A percentile compares a stretch with the other conserved stretches of the same genome.
Conservation (phyloP, 192 early-diverging fungal genomes). For the Backusella westeae region DNA sequence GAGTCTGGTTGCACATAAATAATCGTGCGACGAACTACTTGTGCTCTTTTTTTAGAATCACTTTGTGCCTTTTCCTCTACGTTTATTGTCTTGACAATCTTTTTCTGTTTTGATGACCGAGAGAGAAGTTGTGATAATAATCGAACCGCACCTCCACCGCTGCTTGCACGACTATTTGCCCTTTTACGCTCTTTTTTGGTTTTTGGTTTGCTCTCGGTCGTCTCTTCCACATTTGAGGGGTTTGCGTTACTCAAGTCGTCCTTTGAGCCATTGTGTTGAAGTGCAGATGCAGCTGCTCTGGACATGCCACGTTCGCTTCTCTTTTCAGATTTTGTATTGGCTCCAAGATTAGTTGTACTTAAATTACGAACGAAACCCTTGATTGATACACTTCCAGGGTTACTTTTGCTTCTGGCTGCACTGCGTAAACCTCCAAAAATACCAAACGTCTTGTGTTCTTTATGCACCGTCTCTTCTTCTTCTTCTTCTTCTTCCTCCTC, state of each 20-base stretch:
- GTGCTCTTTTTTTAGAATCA: constrained; percentile 10
- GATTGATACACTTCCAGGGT: neutral
- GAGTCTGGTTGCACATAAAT: constrained; percentile 32
- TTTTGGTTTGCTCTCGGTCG: neutral
- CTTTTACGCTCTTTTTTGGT: neutral
- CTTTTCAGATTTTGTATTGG: neutral
- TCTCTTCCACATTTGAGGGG: neutral
- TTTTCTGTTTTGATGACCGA: neutral
- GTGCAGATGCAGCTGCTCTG: neutral
- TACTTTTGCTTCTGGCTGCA: neutral
- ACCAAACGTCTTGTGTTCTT: neutral
- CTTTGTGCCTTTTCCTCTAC: neutral
- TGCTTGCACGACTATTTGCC: neutral
- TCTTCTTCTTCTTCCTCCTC: neutral
- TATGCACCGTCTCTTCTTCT: neutral
- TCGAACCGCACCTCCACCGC: neutral
- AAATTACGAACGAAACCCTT: neutral
- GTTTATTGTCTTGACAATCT: neutral
- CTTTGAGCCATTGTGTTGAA: neutral
- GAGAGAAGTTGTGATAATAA: neutral
- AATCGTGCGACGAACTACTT: constrained; percentile 34
- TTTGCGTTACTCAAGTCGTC: neutral
- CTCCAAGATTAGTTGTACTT: neutral
- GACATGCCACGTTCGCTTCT: neutral
- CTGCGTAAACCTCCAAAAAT: neutral